Base-by-base conservation (phyloP, 805 yeast species). In the Sungouiella thailandica region DNA sequence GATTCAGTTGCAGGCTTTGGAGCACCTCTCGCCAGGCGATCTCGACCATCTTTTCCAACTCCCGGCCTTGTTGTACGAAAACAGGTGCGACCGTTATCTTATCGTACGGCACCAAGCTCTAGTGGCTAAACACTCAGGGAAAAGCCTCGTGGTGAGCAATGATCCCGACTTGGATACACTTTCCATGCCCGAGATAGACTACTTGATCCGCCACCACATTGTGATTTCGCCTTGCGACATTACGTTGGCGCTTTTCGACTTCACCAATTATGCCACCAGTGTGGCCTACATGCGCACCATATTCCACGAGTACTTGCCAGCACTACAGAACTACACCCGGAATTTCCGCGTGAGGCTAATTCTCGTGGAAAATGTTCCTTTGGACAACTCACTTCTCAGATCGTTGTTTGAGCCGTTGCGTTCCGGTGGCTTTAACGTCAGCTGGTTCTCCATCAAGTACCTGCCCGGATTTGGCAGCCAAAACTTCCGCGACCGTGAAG, bases 221-320 rank as follows among this genome's bases (percentile, higher is more conserved):
- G 26, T 39, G 24, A 55, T 56, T 16, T 28, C 41, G 14, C 59
- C 60, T 2, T 35, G 34, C 10, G 47, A 45, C 5, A 37, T 55
- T 31, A 37, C 43, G 17, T 40, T 33, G 24, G 39, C 38, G 18
- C 39, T 43, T 14, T 44, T 28, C 35, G 49, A 37, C 36, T 39
- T 36, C 34, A 31, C 40, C 13, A 35, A 34, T 17, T 31, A 30
- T 25, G 24, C 23, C 13, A 27, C 28, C 13, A 35, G 37, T 5
- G 32, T 32, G 19, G 32, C 31, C n/a, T 32, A 32, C 25, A 25
- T 40, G 30, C 20, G 28, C 10, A 23, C 36, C 14, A 28, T 35
- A 13, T 31, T 45, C 17, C 16, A 35, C 7, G 14, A 30, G 9
- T 43, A 45, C 28, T 37, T 39, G 23, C 15, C 17, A 12, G 15